phyloP scores from a whole-genome alignment of 495 filamentous ascomycete species.

The Daldinia vernicosa region DNA sequence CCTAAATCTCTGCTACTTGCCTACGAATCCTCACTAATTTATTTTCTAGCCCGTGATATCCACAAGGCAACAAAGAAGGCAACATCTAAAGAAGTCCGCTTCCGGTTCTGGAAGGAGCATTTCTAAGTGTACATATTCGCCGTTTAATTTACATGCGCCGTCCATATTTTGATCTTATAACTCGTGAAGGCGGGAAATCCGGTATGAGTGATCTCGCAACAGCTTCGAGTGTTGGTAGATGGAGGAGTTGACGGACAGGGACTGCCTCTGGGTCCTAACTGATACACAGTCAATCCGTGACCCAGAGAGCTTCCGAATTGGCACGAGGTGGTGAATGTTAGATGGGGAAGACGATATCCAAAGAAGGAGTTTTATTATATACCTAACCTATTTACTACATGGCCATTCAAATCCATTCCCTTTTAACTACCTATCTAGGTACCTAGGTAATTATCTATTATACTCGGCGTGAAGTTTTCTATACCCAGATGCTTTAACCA shows the following conservation, averaged over 20 bases:
- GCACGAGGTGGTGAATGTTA: slow-evolving; percentile 25
- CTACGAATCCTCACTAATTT: slow-evolving; percentile 41
- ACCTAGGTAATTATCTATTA: not conserved
- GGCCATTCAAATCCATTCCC: slow-evolving; percentile 34
- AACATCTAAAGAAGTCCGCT: slow-evolving; percentile 79
- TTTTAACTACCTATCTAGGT: slow-evolving; percentile 1
- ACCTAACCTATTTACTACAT: slow-evolving; percentile 40
- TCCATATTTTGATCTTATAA: slow-evolving; percentile 18
- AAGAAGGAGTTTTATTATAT: slow-evolving; percentile 28
- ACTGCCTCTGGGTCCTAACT: slow-evolving; percentile 14
- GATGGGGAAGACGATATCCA: slow-evolving; percentile 33
- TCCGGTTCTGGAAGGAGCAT: slow-evolving; percentile 99
- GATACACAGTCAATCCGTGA: slow-evolving; percentile 24
- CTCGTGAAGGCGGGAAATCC: slow-evolving; percentile 10
- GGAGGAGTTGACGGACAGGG: slow-evolving; percentile 1
- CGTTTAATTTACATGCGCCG: slow-evolving; percentile 23
- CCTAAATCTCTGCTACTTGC: not conserved
- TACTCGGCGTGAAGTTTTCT: not conserved
- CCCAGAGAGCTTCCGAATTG: slow-evolving; percentile 21
- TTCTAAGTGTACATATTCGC: slow-evolving; percentile 51
- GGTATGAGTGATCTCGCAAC: slow-evolving; percentile 6
- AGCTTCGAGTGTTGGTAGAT: slow-evolving; percentile 1
- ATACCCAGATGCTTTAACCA: not conserved
- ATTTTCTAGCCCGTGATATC: slow-evolving; percentile 77
- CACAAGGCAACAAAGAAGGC: slow-evolving; percentile 77